phyloP scores from a whole-genome alignment of 2,329 filamentous ascomycete genomes.

The Penicillium nordicum region DNA sequence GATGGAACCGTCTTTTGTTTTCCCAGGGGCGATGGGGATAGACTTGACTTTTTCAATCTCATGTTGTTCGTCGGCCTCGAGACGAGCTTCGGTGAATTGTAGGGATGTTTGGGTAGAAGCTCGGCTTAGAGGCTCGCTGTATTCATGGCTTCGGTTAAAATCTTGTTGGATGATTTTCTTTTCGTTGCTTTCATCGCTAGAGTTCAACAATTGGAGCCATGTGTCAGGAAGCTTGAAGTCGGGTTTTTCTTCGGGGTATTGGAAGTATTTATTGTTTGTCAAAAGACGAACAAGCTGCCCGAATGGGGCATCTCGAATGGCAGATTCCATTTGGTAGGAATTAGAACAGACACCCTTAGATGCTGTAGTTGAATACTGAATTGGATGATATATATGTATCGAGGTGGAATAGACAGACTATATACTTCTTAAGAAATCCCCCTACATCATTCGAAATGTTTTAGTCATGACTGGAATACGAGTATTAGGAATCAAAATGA shows the following conservation, averaged over 20 bases:
- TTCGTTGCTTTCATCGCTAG: not conserved
- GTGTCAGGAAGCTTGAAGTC: slow-evolving; percentile 29
- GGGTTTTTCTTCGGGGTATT: slow-evolving; percentile 45
- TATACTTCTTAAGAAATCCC: not conserved
- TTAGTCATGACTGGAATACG: not conserved
- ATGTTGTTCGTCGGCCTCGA: slow-evolving; percentile 27
- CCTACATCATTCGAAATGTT: too few species aligned
- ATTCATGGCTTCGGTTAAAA: not conserved
- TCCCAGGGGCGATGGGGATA: slow-evolving; percentile 31
- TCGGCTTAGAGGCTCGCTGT: slow-evolving; percentile 8
- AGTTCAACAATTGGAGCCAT: slow-evolving; percentile 21
- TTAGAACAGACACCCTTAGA: not conserved
- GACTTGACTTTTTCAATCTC: slow-evolving; percentile 29
- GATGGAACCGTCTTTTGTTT: slow-evolving; percentile 36
- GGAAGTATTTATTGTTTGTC: slow-evolving; percentile 42
- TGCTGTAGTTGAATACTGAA: too few species aligned
- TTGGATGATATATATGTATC: not conserved
- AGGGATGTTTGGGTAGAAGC: slow-evolving; percentile 12
- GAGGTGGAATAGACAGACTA: not conserved
- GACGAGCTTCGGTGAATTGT: slow-evolving; percentile 21
- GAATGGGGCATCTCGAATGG: slow-evolving; percentile 45
- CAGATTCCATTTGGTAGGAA: slow-evolving; percentile 13
- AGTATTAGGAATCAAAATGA: not conserved
- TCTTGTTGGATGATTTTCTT: not conserved
- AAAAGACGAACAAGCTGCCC: slow-evolving; percentile 47